These are phyloP conservation scores for Euphorbia schlechtendalii DNA, from an alignment of 441 rosid genomes.

Conservation along the genomic window DNA sequence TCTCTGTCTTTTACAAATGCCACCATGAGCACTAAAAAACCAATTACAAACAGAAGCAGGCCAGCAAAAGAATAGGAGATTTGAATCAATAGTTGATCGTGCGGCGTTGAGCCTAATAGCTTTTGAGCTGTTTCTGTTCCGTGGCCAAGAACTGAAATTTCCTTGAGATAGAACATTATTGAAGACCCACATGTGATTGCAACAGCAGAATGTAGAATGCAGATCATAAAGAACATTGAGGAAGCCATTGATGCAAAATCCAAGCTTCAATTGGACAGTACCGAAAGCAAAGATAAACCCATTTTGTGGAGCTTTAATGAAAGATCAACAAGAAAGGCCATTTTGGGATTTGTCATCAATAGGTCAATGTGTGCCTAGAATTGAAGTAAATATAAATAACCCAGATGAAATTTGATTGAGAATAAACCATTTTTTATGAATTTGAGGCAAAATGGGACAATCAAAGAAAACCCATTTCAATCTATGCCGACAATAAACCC, in stretches of 20 bases:
- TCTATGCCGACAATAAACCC: no score
- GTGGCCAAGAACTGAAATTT: constrained; percentile 33
- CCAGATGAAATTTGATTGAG: no score
- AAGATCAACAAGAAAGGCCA: neutral
- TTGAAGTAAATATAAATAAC: no score
- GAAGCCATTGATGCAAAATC: constrained; percentile 21
- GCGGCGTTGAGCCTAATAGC: constrained; percentile 43
- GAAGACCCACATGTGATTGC: constrained; percentile 35
- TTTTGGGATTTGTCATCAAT: neutral
- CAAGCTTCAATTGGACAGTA: constrained; percentile 1
- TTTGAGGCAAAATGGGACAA: neutral
- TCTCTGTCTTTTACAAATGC: constrained; percentile 41
- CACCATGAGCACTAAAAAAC: constrained; percentile 49
- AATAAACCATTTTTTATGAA: neutral
- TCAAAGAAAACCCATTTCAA: neutral
- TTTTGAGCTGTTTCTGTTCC: constrained; percentile 34
- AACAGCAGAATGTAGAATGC: constrained; percentile 37
- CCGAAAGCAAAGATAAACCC: neutral
- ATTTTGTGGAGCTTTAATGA: neutral
- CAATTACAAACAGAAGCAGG: constrained; percentile 41
- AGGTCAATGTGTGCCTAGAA: neutral
- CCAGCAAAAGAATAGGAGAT: constrained; percentile 51
- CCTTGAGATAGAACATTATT: constrained; percentile 46
- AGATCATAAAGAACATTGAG: constrained; percentile 37
- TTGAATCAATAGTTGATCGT: constrained; percentile 38